Evolutionary conservation across 2,329 filamentous ascomycete genomes (phyloP), one percentile per base, ranked within the genome.

Genomic region (Myriosclerotinia scirpicola): DNA sequence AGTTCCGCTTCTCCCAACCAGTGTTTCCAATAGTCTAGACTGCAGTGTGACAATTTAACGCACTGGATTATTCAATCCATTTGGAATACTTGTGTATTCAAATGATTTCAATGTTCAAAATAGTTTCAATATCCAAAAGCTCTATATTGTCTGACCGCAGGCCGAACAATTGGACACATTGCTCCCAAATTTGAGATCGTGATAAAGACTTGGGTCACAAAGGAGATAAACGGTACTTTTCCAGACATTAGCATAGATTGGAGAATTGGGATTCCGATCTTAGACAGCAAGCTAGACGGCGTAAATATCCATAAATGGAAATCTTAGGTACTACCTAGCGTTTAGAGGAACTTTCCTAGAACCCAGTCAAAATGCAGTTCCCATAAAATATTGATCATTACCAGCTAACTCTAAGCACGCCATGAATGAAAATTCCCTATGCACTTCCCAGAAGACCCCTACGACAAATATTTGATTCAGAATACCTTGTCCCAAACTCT

Each of bases 401-500:
- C 17, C 20, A 48, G 7, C 20, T 48, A 48, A 48, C 2, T 48
- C 20, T 2, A 50, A 50, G n/a, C 8, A 12, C 9, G 1, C 22
- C 8, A 54, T 54, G 20, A 30, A 36, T 17, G 36, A 2, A 20
- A 36, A 36, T 53, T 53, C 17, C 30, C 30, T 20, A 12, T 17
- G 22, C 17, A 36, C 20, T 56, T 7, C 12, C 14, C 36, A 12
- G 22, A 40, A 26, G 20, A 17, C 12, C 5, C 11, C 26, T 15
- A 14, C 17, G 17, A 15, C 30, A 34, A 48, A 48, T 4, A 8
- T 48, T n/a, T 20, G 5, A 17, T 15, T 63, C 26, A 65, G 20
- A 65, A 65, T 20, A 59, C n/a, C 36, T 52, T 50, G 52, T 65
- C 36, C 63, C 54, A 65, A 0, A 65, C 17, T 42, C 26, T 59